A percentile compares a stretch with the other conserved stretches of the same genome.
Conservation (phyloP, 1,139 yeast genomes). For the Kodamaea plutei region DNA sequence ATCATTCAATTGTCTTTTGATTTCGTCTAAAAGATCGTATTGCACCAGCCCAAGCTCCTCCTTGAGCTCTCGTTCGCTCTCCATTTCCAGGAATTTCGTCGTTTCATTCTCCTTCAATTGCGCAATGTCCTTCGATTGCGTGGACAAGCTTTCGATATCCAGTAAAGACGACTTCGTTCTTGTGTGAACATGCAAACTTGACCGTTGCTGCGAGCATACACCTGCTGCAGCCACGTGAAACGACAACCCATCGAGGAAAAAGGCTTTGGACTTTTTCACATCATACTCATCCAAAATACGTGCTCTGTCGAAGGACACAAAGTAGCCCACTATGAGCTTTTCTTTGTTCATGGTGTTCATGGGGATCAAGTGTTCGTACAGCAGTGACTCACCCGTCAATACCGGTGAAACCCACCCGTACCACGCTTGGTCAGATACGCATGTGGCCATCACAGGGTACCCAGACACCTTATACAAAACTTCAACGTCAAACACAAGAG, state of each 20-base stretch:
- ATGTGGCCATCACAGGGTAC: slow-evolving; percentile 79
- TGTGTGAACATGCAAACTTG: slow-evolving; percentile 66
- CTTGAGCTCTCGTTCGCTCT: slow-evolving; percentile 3
- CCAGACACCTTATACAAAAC: slow-evolving; percentile 70
- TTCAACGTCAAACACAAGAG: slow-evolving; percentile 86
- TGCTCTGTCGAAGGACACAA: slow-evolving; percentile 88
- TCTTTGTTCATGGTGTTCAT: slow-evolving; percentile 47
- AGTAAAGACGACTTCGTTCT: slow-evolving; percentile 22
- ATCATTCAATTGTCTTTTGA: slow-evolving; percentile 31
- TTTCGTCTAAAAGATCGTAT: slow-evolving; percentile 6
- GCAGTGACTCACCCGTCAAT: slow-evolving; percentile 42
- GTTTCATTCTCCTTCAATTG: too few relatives aligned
- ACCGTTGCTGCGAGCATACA: slow-evolving; percentile 87
- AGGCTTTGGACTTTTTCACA: slow-evolving; percentile 61
- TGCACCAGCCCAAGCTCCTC: slow-evolving; percentile 1
- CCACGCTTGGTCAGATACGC: slow-evolving; percentile 79
- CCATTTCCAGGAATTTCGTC: too few relatives aligned
- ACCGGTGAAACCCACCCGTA: slow-evolving; percentile 94
- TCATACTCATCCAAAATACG: slow-evolving; percentile 80
- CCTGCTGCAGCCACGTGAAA: slow-evolving; percentile 89
- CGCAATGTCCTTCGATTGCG: too few relatives aligned
- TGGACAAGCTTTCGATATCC: background rate
- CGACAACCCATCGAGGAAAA: slow-evolving; percentile 88
- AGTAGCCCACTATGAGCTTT: slow-evolving; percentile 79
- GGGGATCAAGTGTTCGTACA: slow-evolving; percentile 72